Evolutionary conservation across 1,284 basidiomycete genomes (phyloP), one percentile per base, ranked within the genome.

Genomic region (Omphalotus olearius): DNA sequence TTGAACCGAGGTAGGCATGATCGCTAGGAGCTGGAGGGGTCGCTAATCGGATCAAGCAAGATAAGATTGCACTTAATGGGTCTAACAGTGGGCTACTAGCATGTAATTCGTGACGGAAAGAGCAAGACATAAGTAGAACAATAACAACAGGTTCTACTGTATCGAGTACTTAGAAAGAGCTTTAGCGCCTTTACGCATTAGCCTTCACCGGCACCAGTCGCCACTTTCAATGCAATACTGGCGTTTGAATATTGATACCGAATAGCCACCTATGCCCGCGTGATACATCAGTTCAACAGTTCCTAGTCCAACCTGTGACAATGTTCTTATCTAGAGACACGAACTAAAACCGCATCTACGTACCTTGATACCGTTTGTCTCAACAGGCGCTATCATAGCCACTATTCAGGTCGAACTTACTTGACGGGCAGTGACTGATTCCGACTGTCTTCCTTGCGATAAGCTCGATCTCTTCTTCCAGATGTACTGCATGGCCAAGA

Each of bases 211-310:
- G n/a, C n/a, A n/a, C n/a, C n/a, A n/a, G n/a, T n/a, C n/a, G n/a
- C n/a, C n/a, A 90, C 78, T 67, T 96, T 96, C 20, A 91, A 85
- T 20, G 90, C 84, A 35, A 88, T 80, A 60, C 85, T 88, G 3
- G 94, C 93, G 60, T 90, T 79, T 81, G 42, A 98, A 74, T 57
- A 98, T 90, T 3, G 93, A 94, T 1, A 87, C 75, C 11, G 82
- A 83, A 66, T 83, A 91, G 1, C 94, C 93, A n/a, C n/a, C n/a
- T n/a, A n/a, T n/a, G n/a, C n/a, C n/a, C n/a, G n/a, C n/a, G n/a
- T n/a, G 91, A 91, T 42, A 93, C 89, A 63, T 98, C 94, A n/a
- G 42, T 91, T 93, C n/a, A n/a, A n/a, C n/a, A n/a, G n/a, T n/a
- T 3, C 94, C 94, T 17, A 97, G 73, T 10, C 91, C 91, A 56